phyloP scores from a whole-genome alignment of 257 asterid species.

The Handroanthus guayacan region DNA sequence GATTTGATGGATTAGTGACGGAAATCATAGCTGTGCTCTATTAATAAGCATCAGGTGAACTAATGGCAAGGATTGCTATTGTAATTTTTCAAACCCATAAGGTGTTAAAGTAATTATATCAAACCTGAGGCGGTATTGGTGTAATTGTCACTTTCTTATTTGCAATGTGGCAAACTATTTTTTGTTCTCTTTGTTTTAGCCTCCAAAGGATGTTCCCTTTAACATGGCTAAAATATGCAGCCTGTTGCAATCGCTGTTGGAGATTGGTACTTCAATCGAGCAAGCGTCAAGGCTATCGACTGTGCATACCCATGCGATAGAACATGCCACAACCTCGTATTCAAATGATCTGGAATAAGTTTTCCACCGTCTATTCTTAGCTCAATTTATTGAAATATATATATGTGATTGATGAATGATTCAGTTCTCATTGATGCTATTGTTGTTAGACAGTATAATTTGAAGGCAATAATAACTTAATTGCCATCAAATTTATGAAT shows the following conservation, averaged over 20 bases:
- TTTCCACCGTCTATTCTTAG: slow-evolving; percentile 5
- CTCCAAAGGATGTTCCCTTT: no score
- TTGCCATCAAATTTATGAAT: slow-evolving; percentile 27
- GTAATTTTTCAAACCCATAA: no score
- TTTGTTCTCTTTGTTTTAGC: not conserved
- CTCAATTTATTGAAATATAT: slow-evolving; percentile 32
- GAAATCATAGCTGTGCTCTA: no score
- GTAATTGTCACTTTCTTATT: no score
- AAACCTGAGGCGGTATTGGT: no score
- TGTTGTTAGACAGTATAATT: not conserved
- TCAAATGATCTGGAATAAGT: slow-evolving; percentile 44
- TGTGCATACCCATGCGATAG: slow-evolving; percentile 94
- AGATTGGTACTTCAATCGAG: slow-evolving; percentile 86
- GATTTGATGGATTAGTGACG: no score
- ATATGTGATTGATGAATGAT: slow-evolving; percentile 35
- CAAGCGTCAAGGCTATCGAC: slow-evolving; percentile 61
- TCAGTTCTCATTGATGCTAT: slow-evolving; percentile 41
- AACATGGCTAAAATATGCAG: slow-evolving; percentile 49
- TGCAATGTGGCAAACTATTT: not conserved
- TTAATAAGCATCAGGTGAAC: no score
- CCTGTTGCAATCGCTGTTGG: slow-evolving; percentile 85
- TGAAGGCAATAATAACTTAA: slow-evolving; percentile 37
- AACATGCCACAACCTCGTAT: slow-evolving; percentile 90
- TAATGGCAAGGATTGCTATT: no score
- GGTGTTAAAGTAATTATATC: no score